phyloP scores from a whole-genome alignment of 2,329 filamentous ascomycete genomes.

The Dactylellina parvicollis region DNA sequence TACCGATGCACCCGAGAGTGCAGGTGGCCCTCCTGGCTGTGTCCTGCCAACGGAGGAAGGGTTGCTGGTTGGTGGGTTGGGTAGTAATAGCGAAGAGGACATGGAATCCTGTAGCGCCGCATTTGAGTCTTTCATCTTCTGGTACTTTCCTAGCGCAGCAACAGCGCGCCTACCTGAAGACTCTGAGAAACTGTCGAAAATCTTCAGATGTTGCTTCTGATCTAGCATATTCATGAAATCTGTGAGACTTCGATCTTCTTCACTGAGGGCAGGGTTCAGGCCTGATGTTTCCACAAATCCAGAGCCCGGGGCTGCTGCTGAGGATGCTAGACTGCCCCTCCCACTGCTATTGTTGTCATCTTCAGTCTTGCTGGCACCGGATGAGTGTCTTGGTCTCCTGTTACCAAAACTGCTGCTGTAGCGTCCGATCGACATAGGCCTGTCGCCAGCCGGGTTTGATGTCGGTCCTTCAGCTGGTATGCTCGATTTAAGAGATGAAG shows the following conservation, averaged over 20 bases:
- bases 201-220: constrained; percentile 83
- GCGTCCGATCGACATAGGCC: constrained; percentile 70
- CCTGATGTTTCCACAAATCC: constrained; percentile 78
- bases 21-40: constrained; percentile 72
- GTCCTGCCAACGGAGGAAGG: constrained; percentile 65
- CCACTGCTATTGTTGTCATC: constrained; percentile 70
- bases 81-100: constrained; percentile 85
- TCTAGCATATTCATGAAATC: constrained; percentile 92
- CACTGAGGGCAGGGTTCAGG: constrained; percentile 72
- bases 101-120: constrained; percentile 90
- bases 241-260: constrained; percentile 91
- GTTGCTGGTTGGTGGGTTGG: constrained; percentile 61
- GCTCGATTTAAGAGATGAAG: constrained; percentile 65
- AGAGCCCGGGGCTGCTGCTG: constrained; percentile 75
- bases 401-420: constrained; percentile 97
- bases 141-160: constrained; percentile 83
- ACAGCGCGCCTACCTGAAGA: constrained; percentile 76
- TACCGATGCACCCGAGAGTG: constrained; percentile 73
- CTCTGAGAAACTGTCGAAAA: constrained; percentile 73
- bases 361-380: constrained; percentile 70
- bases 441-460: constrained; percentile 75
- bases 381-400: constrained; percentile 79
- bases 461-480: constrained; percentile 71
- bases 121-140: constrained; percentile 88
- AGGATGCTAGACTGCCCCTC: constrained; percentile 65